phyloP scores from a whole-genome alignment of 2,329 filamentous ascomycete genomes.

The Trichocomaceae sp. region DNA sequence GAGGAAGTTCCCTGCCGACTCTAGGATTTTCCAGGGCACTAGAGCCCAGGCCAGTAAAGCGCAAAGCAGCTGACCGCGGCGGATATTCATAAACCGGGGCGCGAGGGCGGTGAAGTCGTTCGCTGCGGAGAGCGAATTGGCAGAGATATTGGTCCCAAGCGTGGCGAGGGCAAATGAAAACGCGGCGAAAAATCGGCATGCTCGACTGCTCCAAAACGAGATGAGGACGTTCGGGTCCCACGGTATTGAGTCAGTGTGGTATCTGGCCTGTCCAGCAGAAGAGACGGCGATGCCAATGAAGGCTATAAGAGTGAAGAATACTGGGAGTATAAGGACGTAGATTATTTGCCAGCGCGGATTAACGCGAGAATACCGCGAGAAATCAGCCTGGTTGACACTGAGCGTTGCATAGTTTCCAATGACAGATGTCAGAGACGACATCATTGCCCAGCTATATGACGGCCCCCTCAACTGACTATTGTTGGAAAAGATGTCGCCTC shows the following conservation, averaged over 20 bases:
- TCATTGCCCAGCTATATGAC: constrained; percentile 49
- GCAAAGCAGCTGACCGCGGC: constrained; percentile 50
- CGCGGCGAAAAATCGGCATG: constrained; percentile 46
- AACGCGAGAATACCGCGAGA: constrained; percentile 47
- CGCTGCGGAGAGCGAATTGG: constrained; percentile 48
- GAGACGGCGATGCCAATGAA: constrained; percentile 42
- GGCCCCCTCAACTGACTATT: constrained; percentile 43
- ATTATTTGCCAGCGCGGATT: constrained; percentile 42
- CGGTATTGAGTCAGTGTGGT: constrained; percentile 29
- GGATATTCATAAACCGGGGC: constrained; percentile 51
- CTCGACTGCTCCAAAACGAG: constrained; percentile 33
- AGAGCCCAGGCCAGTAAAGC: constrained; percentile 54
- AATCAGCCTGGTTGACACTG: constrained; percentile 51
- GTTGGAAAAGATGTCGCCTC: constrained; percentile 25
- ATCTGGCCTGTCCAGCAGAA: constrained; percentile 35
- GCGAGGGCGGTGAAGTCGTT: constrained; percentile 53
- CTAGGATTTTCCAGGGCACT: constrained; percentile 61
- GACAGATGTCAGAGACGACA: constrained; percentile 45
- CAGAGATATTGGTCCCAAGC: constrained; percentile 47
- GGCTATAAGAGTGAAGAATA: constrained; percentile 49
- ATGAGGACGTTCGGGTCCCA: constrained; percentile 42
- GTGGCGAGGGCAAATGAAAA: constrained; percentile 49
- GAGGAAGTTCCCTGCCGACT: constrained; percentile 52
- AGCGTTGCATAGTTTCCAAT: constrained; percentile 48
- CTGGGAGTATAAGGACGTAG: constrained; percentile 46